Evolutionary conservation across 2,329 filamentous ascomycete genomes (phyloP).

Genomic region (Akanthomyces muscarius): DNA sequence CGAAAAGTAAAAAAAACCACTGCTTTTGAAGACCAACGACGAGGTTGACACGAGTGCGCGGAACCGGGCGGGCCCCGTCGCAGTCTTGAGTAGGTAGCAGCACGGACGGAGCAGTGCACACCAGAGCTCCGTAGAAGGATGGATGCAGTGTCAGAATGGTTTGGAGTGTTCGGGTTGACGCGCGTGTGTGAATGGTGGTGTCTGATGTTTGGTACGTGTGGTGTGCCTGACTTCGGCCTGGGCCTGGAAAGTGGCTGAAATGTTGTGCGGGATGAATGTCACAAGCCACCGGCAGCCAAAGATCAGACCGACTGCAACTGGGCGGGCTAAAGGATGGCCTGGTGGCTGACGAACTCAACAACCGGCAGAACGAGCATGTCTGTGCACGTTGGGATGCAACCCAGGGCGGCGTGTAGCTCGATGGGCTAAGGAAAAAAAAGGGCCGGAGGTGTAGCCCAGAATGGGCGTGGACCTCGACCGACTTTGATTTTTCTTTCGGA

Average conservation of each 20-base stretch:
- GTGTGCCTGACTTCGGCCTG: slow-evolving; percentile 9
- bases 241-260: slow-evolving; percentile 2
- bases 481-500: background rate
- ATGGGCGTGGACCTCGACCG: slow-evolving; percentile 8
- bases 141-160: slow-evolving; percentile 16
- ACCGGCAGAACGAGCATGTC: slow-evolving; percentile 7
- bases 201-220: background rate
- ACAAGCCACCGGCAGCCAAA: slow-evolving; percentile 13
- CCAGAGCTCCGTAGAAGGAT: background rate
- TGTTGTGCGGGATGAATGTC: slow-evolving; percentile 15
- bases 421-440: background rate
- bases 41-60: slow-evolving; percentile 1
- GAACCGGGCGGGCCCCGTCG: slow-evolving; percentile 1
- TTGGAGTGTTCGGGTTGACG: slow-evolving; percentile 12
- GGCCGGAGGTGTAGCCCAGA: slow-evolving; percentile 10
- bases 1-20: background rate
- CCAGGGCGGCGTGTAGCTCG: slow-evolving; percentile 4
- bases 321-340: slow-evolving; percentile 9
- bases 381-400: slow-evolving; percentile 5
- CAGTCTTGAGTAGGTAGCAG: background rate
- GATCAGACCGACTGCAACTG: slow-evolving; percentile 11
- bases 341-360: background rate
- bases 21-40: slow-evolving; percentile 1
- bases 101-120: background rate
- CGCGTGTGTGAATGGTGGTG: slow-evolving; percentile 11